phyloP scores from a whole-genome alignment of 345 rosid genomes.

The Aquilaria sinensis region DNA sequence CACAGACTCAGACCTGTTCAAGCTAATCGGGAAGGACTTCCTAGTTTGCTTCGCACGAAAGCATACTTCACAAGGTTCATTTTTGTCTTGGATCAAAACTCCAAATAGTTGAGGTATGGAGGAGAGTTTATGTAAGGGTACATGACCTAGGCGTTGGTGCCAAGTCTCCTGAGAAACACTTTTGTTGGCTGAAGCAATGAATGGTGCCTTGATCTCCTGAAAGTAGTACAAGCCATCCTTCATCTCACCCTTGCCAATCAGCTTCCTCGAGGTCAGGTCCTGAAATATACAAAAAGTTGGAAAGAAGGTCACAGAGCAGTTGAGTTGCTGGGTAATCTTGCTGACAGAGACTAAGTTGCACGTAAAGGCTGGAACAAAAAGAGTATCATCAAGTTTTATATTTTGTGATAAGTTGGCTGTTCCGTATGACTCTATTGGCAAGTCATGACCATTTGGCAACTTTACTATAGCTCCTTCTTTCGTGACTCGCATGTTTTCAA shows the following conservation, averaged over 20 bases:
- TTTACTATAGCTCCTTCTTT: too few species aligned
- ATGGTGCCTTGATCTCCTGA: too few species aligned
- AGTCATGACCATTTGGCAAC: too few species aligned
- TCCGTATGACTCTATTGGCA: too few species aligned
- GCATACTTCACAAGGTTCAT: too few species aligned
- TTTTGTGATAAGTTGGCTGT: neutral
- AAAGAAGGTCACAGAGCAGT: neutral
- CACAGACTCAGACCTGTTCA: too few species aligned
- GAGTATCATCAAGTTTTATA: neutral
- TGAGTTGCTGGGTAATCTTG: neutral
- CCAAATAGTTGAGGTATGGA: neutral
- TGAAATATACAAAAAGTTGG: neutral
- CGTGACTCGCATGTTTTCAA: too few species aligned
- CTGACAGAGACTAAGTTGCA: neutral
- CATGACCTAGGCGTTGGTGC: slow-evolving; percentile 1
- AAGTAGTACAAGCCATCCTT: neutral
- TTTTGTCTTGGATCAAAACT: neutral
- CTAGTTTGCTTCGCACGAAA: too few species aligned
- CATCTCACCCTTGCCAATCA: neutral
- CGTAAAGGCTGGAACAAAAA: neutral
- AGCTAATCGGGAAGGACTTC: too few species aligned
- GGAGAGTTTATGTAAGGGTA: neutral
- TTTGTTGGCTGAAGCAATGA: neutral
- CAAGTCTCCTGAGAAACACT: neutral
- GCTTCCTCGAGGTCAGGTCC: neutral